Base-by-base conservation (phyloP, 306 rosid genomes). In the Ormosia emarginata region DNA sequence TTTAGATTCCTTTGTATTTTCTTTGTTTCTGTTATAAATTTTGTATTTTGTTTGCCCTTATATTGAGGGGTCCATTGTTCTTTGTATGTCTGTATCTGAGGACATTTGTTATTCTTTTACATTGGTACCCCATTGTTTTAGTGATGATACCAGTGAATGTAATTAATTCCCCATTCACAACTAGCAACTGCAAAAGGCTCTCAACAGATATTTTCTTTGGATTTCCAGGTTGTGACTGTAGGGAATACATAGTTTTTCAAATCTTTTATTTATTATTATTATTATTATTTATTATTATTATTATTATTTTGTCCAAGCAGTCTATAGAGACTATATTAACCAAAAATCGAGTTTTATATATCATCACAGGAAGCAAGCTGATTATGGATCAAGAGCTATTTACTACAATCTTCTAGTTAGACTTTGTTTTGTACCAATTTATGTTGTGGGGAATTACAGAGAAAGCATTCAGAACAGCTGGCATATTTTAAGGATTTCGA, bases 51-150 rank as follows among this genome's bases (percentile, higher is more conserved):
- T 37, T 79, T 32, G 8, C 9, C 69, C 74, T 79, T 58, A 34
- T 24, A n/a, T 59, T 70, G 37, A 57, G 83, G 63, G 6, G 4
- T 13, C 33, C 55, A 7, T 44, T 69, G 77, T 56, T 47, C 14
- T 9, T 29, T 68, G 68, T 69, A n/a, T 57, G 6, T 53, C 29
- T 79, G 34, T 77, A 33, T 39, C 59, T 40, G 36, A 18, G 55
- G 6, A 40, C 69, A 67, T 79, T 43, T 67, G 43, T 67, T 68
- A 79, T 68, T 79, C 77, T 55, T 41, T 79, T n/a, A 57, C 69
- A n/a, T 56, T 67, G 62, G 40, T 79, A 6, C 59, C 32, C 32
- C 50, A 59, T 79, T 79, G 55, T 43, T 58, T 46, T 34, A 62
- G 43, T 58, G 78, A 56, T 73, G 66, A 79, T 44, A 57, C 46